Percentiles rank a stretch among this genome's conserved stretches.
Conservation (phyloP, 805 yeast genomes). For the Hanseniaspora mollemarum region DNA sequence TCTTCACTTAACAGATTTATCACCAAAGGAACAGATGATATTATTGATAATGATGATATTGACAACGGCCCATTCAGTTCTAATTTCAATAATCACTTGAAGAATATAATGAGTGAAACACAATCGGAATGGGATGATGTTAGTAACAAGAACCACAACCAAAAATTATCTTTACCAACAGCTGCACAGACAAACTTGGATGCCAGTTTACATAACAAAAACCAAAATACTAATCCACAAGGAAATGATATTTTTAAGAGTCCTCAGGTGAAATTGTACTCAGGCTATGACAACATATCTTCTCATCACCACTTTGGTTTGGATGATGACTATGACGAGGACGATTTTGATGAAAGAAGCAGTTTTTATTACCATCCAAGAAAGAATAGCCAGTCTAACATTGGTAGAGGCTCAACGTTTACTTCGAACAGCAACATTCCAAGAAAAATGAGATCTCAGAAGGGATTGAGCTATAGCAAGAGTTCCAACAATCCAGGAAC, state of each 20-base stretch:
- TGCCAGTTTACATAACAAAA: neutral
- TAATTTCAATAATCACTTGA: slow-evolving; percentile 20
- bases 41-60: slow-evolving; percentile 9
- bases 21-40: slow-evolving; percentile 1
- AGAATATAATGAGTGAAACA: slow-evolving; percentile 11
- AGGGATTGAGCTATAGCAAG: neutral
- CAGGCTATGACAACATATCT: neutral
- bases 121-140: neutral
- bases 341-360: slow-evolving; percentile 21
- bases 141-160: neutral
- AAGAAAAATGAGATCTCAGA: slow-evolving; percentile 5
- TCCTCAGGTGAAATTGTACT: neutral
- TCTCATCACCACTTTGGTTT: slow-evolving; percentile 23
- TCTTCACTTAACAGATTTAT: neutral
- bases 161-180: neutral
- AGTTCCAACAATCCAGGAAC: neutral
- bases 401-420: neutral
- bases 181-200: neutral
- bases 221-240: neutral
- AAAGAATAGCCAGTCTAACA: slow-evolving; percentile 7
- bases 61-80: slow-evolving; percentile 27
- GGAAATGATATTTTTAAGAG: neutral
- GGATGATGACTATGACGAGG: slow-evolving; percentile 24
- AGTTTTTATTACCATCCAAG: slow-evolving; percentile 16
- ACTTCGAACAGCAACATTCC: neutral